Evolutionary conservation across 2,329 filamentous ascomycete genomes (phyloP).

Genomic region (Knufia fluminis): DNA sequence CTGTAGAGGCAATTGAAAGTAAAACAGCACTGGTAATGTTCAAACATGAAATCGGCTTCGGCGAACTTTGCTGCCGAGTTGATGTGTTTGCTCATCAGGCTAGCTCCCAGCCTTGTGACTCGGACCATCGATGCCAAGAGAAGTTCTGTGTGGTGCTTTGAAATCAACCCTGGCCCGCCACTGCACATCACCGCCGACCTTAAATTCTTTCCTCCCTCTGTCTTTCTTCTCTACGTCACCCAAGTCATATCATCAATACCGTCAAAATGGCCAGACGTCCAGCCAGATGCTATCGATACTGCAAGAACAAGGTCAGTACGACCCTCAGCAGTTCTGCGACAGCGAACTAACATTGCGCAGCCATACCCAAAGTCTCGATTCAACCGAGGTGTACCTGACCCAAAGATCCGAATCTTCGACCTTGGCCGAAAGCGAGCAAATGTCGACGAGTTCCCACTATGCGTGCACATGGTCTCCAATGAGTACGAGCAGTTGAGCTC

Average conservation of each 20-base stretch:
- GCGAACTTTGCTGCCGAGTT: neutral
- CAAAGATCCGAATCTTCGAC: constrained; percentile 93
- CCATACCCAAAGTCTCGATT: constrained; percentile 99
- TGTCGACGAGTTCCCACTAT: constrained; percentile 99
- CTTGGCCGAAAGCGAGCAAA: constrained; percentile 96
- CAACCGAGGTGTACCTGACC: constrained; percentile 93
- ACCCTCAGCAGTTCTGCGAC: neutral
- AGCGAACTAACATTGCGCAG: constrained; percentile 34
- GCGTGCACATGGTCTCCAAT: constrained; percentile 99
- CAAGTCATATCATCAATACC: constrained; percentile 23
- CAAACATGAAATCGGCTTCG: neutral
- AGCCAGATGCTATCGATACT: constrained; percentile 99
- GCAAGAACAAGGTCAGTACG: constrained; percentile 96
- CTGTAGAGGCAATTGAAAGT: too few species aligned
- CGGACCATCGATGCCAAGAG: neutral
- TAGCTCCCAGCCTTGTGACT: neutral
- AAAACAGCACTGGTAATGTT: too few species aligned
- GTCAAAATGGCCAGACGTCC: constrained; percentile 98
- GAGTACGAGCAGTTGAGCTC: constrained; percentile 99
- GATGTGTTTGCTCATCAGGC: neutral
- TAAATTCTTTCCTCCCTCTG: neutral
- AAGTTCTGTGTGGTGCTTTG: neutral
- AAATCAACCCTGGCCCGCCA: neutral
- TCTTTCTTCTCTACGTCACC: neutral
- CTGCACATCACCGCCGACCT: neutral